A percentile compares a stretch with the other conserved stretches of the same genome.
phyloP scores from a whole-genome alignment of 2,329 filamentous ascomycete species.

The Aureobasidium sp. region DNA sequence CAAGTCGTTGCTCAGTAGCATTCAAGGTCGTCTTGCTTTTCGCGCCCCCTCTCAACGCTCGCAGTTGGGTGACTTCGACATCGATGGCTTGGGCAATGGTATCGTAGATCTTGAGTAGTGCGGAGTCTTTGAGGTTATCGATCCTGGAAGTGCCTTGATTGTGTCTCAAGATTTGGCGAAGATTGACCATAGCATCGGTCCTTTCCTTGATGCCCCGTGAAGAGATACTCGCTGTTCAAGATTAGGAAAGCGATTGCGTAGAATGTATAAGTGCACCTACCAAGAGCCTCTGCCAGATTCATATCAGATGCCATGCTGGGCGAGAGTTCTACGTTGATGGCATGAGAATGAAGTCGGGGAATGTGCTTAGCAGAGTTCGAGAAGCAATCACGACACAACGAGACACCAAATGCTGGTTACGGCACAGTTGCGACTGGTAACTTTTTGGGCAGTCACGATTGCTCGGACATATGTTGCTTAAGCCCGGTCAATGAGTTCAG shows the following conservation, averaged over 20 bases:
- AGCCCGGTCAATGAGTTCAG: neutral
- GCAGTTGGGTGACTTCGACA: slow-evolving; percentile 58
- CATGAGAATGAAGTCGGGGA: neutral
- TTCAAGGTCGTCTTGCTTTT: neutral
- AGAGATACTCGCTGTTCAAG: slow-evolving; percentile 28
- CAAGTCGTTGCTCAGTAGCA: slow-evolving; percentile 49
- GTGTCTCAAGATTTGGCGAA: slow-evolving; percentile 49
- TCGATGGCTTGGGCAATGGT: slow-evolving; percentile 63
- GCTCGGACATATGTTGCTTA: slow-evolving; percentile 3
- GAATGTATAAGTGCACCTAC: neutral
- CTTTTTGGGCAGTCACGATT: neutral
- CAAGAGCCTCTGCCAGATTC: slow-evolving; percentile 11
- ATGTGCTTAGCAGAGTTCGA: neutral
- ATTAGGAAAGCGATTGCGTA: neutral
- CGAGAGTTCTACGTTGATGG: neutral
- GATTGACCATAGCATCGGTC: slow-evolving; percentile 43
- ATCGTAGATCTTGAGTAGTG: slow-evolving; percentile 76
- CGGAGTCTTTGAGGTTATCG: slow-evolving; percentile 57
- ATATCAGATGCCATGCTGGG: slow-evolving; percentile 9
- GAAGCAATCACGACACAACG: neutral
- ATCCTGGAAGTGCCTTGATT: slow-evolving; percentile 38
- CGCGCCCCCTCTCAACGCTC: slow-evolving; percentile 35
- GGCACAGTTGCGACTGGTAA: neutral
- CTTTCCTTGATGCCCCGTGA: slow-evolving; percentile 40
- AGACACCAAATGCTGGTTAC: neutral